Base-by-base conservation (phyloP, 176 grass and related monocot genomes). In the Poa annua region DNA sequence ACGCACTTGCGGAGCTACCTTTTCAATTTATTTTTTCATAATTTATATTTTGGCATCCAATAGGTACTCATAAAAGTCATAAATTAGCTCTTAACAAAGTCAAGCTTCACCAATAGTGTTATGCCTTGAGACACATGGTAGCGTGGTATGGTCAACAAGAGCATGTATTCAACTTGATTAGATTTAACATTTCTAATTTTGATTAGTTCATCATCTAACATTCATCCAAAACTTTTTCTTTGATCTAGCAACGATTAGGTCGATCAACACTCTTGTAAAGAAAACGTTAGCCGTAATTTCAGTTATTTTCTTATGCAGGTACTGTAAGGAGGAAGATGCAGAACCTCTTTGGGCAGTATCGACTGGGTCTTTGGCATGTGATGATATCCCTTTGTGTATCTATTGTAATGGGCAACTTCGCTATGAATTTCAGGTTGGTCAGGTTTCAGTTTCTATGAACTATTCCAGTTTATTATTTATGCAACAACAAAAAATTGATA, bases 291-390 rank as follows among this genome's bases (percentile, higher is more conserved):
- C 11, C 39, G 45, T 45, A 24, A 8, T 59, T 80, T 87, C 33
- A 41, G n/a, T 71, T 77, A 16, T 20, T 25, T 65, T 80, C 60
- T 79, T 84, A 76, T 61, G 39, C 76, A 98, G 92, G 80, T 98
- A 95, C 68, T 95, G 87, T 81, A 77, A 81, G 87, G 73, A 93
- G 74, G 17, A 61, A 81, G 87, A 77, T 52, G 92, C 86, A 24
- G 90, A 92, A 86, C 92, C 96, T 81, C 84, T 98, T 15, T 95
- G 96, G 92, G 85, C 91, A 19, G 68, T 85, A 72, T 95, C 83
- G 62, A 71, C 83, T 75, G 92, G 92, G 36, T 80, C 77, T 47
- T 87, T 75, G 80, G 24, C 64, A 45, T 11, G 10, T 8, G 42
- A 11, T 6, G 85, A 92, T 76, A 86, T 91, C 70, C 92, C 92